Percentiles rank a stretch among this genome's conserved stretches.
Evolutionary conservation across 306 rosid species (phyloP).

Genomic region (Psophocarpus tetragonolobus): DNA sequence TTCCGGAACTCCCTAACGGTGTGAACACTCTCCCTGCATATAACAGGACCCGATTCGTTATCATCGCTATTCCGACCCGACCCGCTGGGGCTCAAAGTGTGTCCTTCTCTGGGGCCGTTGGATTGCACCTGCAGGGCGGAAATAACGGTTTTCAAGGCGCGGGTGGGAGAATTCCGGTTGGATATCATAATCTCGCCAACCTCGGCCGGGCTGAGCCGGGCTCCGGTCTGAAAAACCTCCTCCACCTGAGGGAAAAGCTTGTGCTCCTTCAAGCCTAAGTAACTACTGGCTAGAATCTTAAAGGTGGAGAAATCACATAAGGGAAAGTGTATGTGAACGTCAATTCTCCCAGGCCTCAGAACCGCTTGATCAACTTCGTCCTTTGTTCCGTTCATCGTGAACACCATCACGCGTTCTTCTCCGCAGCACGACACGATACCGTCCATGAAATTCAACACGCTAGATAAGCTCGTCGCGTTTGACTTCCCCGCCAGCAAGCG

Average conservation of each 20-base stretch:
- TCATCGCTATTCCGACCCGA: constrained; percentile 55
- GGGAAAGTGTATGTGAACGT: constrained; percentile 82
- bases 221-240: constrained; percentile 73
- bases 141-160: constrained; percentile 85
- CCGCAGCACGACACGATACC: constrained; percentile 73
- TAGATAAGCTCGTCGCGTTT: constrained; percentile 47
- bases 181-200: constrained; percentile 88
- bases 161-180: constrained; percentile 76
- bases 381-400: constrained; percentile 67
- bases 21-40: constrained; percentile 63
- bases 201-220: constrained; percentile 76
- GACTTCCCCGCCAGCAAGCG: constrained; percentile 49
- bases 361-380: constrained; percentile 61
- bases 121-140: constrained; percentile 76
- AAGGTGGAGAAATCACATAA: constrained; percentile 82
- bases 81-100: constrained; percentile 41
- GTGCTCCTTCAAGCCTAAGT: constrained; percentile 88
- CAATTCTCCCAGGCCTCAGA: constrained; percentile 80
- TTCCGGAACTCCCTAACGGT: constrained; percentile 77
- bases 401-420: constrained; percentile 85
- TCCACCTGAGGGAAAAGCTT: constrained; percentile 85
- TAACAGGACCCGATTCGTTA: constrained; percentile 39
- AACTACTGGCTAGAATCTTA: constrained; percentile 63
- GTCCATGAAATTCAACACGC: constrained; percentile 85
- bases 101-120: constrained; percentile 32